Evolutionary conservation across 768 basidiomycete genomes (phyloP).

Genomic region (Hericium erinaceus): DNA sequence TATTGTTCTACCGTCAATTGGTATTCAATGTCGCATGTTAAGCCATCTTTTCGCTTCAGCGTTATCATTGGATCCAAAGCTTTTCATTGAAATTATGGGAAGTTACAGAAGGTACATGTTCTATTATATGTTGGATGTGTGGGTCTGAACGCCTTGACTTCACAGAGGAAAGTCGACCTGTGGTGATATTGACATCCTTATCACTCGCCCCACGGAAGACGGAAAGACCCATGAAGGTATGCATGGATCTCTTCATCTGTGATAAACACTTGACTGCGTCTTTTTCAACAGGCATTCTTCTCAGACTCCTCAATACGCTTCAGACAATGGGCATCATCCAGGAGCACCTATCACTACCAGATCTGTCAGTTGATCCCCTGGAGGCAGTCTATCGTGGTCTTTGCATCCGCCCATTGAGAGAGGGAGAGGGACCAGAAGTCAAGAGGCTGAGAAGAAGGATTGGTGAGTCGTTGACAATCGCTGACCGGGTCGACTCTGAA

Average conservation of each 20-base stretch:
- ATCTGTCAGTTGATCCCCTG: slow-evolving; percentile 49
- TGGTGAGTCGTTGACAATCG: slow-evolving; percentile 22
- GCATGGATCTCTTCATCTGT: background rate
- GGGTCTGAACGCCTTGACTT: background rate
- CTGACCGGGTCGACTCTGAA: background rate
- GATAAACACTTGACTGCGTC: background rate
- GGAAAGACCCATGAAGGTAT: slow-evolving; percentile 67
- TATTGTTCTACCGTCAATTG: slow-evolving; percentile 16
- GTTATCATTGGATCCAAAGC: slow-evolving; percentile 53
- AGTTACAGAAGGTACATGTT: slow-evolving; percentile 62
- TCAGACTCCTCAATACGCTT: slow-evolving; percentile 46
- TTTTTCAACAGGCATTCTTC: slow-evolving; percentile 43
- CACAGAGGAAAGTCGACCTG: slow-evolving; percentile 71
- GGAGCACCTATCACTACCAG: slow-evolving; percentile 66
- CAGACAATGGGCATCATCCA: slow-evolving; percentile 57
- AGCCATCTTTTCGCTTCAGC: slow-evolving; percentile 32
- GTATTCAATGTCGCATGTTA: background rate
- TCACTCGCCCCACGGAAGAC: slow-evolving; percentile 67
- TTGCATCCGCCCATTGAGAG: slow-evolving; percentile 27
- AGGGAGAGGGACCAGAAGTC: slow-evolving; percentile 9
- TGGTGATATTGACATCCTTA: slow-evolving; percentile 87
- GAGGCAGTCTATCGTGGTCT: slow-evolving; percentile 81
- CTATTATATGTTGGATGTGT: background rate
- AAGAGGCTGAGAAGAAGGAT: slow-evolving; percentile 55
- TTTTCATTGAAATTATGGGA: slow-evolving; percentile 86